These are phyloP conservation scores for Beauveria sp. DNA, from an alignment of 2,329 filamentous ascomycete species.

Conservation along the genomic window DNA sequence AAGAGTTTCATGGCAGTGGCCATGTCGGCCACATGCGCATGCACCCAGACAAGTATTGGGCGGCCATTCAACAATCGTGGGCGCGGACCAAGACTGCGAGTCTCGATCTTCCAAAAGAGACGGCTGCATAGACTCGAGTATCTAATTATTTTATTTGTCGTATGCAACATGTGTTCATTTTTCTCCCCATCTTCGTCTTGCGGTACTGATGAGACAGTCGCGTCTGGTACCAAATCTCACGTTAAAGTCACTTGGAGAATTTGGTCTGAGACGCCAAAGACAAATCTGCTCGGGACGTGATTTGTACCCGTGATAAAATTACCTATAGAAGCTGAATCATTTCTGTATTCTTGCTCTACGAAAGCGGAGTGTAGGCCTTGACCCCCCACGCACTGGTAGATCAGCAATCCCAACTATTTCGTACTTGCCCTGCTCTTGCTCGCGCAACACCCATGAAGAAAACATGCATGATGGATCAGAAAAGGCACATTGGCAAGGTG, in stretches of 20 bases:
- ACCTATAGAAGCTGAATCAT: too few species aligned
- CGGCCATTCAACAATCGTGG: conserved; percentile 22
- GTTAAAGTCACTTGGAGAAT: too few species aligned
- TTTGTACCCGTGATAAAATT: too few species aligned
- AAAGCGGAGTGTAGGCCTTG: background rate
- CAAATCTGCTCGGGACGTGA: too few species aligned
- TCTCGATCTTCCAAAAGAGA: background rate
- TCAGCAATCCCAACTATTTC: background rate
- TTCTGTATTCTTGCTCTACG: background rate
- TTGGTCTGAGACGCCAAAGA: too few species aligned
- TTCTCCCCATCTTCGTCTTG: background rate
- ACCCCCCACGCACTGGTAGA: background rate
- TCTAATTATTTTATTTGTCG: too few species aligned
- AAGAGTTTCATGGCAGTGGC: conserved; percentile 48
- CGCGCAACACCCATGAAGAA: background rate
- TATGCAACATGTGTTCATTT: too few species aligned
- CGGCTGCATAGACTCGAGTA: background rate
- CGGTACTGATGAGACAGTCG: too few species aligned
- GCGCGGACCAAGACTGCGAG: background rate
- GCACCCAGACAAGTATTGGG: conserved; percentile 52
- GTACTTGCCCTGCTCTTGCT: background rate
- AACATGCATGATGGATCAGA: too few species aligned
- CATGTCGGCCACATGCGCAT: conserved; percentile 56
- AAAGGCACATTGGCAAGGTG: too few species aligned
- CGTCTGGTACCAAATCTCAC: too few species aligned